These are phyloP conservation scores for Cordyceps cicadae DNA, from an alignment of 2,329 filamentous ascomycete genomes.

Conservation along the genomic window DNA sequence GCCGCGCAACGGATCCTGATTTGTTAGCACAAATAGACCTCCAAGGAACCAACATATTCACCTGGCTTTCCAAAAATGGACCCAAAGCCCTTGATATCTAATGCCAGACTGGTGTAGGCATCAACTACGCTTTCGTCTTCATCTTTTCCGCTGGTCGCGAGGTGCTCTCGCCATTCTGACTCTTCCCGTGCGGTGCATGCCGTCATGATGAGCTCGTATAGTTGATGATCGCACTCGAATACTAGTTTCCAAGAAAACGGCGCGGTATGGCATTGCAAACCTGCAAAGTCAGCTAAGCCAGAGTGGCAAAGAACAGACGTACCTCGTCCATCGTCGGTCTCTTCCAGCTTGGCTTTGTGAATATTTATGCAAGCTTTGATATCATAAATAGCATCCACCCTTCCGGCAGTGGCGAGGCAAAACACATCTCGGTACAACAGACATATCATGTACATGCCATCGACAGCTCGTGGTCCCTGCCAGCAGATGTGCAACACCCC, in stretches of 20 bases:
- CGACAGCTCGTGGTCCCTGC: slow-evolving; percentile 58
- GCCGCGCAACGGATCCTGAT: slow-evolving; percentile 53
- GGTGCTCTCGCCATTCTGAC: slow-evolving; percentile 65
- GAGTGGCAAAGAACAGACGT: slow-evolving; percentile 17
- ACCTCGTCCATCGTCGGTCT: slow-evolving; percentile 69
- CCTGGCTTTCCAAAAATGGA: slow-evolving; percentile 67
- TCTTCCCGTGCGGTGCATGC: slow-evolving; percentile 79
- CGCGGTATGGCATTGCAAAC: slow-evolving; percentile 77
- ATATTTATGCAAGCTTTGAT: slow-evolving; percentile 68
- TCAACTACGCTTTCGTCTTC: slow-evolving; percentile 36
- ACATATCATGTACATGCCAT: slow-evolving; percentile 77
- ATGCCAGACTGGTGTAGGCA: slow-evolving; percentile 49
- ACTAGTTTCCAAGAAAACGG: slow-evolving; percentile 87
- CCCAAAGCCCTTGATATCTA: slow-evolving; percentile 67
- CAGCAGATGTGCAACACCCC: slow-evolving; percentile 79
- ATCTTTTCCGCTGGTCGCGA: slow-evolving; percentile 45
- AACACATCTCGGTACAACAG: slow-evolving; percentile 76
- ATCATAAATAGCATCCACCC: slow-evolving; percentile 58
- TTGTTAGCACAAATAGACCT: slow-evolving; percentile 7
- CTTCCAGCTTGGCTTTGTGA: slow-evolving; percentile 57
- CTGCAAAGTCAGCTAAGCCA: slow-evolving; percentile 35
- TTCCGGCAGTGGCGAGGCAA: slow-evolving; percentile 62
- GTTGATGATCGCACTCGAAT: slow-evolving; percentile 67
- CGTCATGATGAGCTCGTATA: slow-evolving; percentile 80
- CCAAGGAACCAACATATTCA: slow-evolving; percentile 19